These are phyloP conservation scores for Dillenia turbinata DNA, from an alignment of 164 flowering plant genomes.

Conservation along the genomic window DNA sequence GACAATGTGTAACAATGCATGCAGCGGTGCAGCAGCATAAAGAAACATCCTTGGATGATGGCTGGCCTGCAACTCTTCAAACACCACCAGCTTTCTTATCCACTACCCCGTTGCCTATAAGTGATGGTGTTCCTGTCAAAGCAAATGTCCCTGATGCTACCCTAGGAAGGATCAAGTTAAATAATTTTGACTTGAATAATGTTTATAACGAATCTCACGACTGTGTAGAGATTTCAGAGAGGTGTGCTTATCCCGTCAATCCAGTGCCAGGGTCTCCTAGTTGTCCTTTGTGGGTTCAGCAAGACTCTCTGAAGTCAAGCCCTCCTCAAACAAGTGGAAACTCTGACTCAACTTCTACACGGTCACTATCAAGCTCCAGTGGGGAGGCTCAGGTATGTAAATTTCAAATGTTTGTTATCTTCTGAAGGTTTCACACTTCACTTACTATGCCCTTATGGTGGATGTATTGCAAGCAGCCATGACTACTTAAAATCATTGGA, in stretches of 20 bases:
- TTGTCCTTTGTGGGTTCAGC: slow-evolving; percentile 43
- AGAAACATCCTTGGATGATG: slow-evolving; percentile 11
- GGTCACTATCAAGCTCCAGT: slow-evolving; percentile 82
- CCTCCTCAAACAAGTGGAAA: slow-evolving; percentile 85
- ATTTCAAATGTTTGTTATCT: background rate
- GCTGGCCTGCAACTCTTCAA: slow-evolving; percentile 15
- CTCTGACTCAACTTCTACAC: slow-evolving; percentile 80
- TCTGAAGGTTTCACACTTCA: slow-evolving; percentile 4
- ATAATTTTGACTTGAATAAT: slow-evolving; percentile 70
- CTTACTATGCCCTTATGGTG: background rate
- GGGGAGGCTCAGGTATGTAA: slow-evolving; percentile 78
- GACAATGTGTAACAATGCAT: slow-evolving; percentile 13
- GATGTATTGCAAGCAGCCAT: background rate
- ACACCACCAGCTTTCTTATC: slow-evolving; percentile 17
- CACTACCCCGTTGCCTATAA: slow-evolving; percentile 11
- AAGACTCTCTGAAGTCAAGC: slow-evolving; percentile 48
- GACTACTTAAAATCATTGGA: background rate
- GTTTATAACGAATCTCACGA: slow-evolving; percentile 63
- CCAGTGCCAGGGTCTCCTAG: slow-evolving; percentile 25
- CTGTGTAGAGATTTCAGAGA: slow-evolving; percentile 38
- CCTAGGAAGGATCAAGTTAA: slow-evolving; percentile 30
- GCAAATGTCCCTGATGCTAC: slow-evolving; percentile 16
- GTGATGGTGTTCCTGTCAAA: slow-evolving; percentile 19
- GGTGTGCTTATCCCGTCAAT: slow-evolving; percentile 26
- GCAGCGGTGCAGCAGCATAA: slow-evolving; percentile 23